Conservation (phyloP, 352 stramenopile species). For the Phytopythium chamaehyphon region DNA sequence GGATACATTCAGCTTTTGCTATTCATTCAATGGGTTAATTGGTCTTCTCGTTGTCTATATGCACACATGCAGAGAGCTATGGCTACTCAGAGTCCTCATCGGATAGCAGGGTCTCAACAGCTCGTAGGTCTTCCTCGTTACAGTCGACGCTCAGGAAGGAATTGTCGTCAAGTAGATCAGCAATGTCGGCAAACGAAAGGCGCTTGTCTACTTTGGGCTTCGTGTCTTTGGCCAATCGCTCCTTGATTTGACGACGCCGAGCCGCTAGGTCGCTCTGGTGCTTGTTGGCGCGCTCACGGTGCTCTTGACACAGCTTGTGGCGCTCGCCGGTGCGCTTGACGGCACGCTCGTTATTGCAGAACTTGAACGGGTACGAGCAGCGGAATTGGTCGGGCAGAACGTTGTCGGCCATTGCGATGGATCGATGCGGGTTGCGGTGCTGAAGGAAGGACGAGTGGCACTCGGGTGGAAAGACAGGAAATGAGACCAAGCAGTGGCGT, state of each 20-base stretch:
- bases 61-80: too few species aligned
- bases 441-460: too few species aligned
- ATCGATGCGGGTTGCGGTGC: neutral
- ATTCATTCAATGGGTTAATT: too few species aligned
- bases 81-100: neutral
- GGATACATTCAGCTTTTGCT: too few species aligned
- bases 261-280: slow-evolving; percentile 33
- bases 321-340: slow-evolving; percentile 29
- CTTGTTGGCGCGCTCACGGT: slow-evolving; percentile 31
- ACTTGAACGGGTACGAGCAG: slow-evolving; percentile 37
- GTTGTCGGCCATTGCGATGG: slow-evolving; percentile 6
- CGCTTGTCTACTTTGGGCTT: neutral
- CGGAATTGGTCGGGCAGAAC: slow-evolving; percentile 11
- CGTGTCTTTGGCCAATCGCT: neutral
- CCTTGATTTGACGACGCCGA: slow-evolving; percentile 11
- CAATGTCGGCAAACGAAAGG: neutral
- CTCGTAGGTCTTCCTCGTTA: slow-evolving; percentile 1
- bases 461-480: too few species aligned
- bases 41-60: too few species aligned
- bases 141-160: neutral
- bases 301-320: slow-evolving; percentile 33
- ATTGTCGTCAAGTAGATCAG: neutral
- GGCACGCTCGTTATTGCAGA: slow-evolving; percentile 21
- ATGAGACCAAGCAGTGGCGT: too few species aligned
- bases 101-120: neutral